phyloP scores from a whole-genome alignment of 352 stramenopile genomes.

The Phytophthora cryptogea region DNA sequence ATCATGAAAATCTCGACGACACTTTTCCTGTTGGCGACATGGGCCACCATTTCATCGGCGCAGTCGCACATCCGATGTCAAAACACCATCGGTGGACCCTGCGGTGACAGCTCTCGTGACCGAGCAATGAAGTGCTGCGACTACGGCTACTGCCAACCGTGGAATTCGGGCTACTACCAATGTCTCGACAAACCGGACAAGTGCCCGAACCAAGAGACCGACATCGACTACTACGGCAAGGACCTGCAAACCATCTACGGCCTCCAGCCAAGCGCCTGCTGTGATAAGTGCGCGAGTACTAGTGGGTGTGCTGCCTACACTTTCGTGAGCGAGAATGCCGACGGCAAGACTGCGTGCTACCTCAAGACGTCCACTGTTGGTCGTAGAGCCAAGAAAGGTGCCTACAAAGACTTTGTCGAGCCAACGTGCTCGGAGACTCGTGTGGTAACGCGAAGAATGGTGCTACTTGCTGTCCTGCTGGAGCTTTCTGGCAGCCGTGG shows the following conservation, averaged over 20 bases:
- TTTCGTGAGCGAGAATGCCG: conserved; percentile 62
- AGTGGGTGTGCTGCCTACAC: conserved; percentile 58
- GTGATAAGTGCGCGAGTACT: conserved; percentile 42
- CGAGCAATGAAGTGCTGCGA: conserved; percentile 42
- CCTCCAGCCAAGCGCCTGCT: conserved; percentile 42
- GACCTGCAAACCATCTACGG: conserved; percentile 52
- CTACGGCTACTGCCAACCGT: conserved; percentile 64
- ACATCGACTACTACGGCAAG: conserved; percentile 59
- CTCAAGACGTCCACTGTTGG: conserved; percentile 47
- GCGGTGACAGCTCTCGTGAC: conserved; percentile 38
- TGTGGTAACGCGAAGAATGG: conserved; percentile 45
- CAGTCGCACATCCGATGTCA: conserved; percentile 55
- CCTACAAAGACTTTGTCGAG: conserved; percentile 27
- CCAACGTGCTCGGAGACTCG: conserved; percentile 36
- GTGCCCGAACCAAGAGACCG: conserved; percentile 53
- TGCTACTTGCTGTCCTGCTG: conserved; percentile 42
- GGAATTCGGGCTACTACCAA: conserved; percentile 68
- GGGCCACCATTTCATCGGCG: conserved; percentile 17
- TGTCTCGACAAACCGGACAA: conserved; percentile 45
- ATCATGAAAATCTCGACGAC: conserved; percentile 18
- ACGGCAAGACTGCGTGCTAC: conserved; percentile 57
- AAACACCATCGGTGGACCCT: conserved; percentile 43
- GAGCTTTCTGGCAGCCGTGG: conserved; percentile 64
- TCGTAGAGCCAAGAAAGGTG: conserved; percentile 35
- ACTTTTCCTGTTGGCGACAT: conserved; percentile 10